phyloP scores from a whole-genome alignment of 192 early-diverging fungal species.

The Neocallimastix lanati region DNA sequence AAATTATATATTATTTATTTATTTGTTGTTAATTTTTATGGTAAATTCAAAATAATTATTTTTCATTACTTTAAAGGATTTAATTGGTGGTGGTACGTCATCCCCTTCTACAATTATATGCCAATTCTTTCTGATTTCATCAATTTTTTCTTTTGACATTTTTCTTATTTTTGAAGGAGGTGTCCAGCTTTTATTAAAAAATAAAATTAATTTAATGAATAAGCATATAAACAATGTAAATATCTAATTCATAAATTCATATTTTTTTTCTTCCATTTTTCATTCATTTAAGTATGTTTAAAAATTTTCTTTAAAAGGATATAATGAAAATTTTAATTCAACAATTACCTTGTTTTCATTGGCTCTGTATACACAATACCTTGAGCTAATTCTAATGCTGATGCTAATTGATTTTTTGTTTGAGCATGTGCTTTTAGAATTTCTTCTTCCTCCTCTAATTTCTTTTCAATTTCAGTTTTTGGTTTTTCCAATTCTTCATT shows the following conservation, averaged over 20 bases:
- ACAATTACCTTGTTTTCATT: slow-evolving; percentile 47
- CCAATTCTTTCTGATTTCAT: slow-evolving; percentile 52
- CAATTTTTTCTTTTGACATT: slow-evolving; percentile 22
- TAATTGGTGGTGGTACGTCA: slow-evolving; percentile 65
- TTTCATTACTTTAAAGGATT: slow-evolving; percentile 36
- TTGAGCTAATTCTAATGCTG: slow-evolving; percentile 69
- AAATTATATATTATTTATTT: too few species aligned
- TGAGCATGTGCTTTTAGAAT: slow-evolving; percentile 63
- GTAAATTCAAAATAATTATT: too few species aligned
- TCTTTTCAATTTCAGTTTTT: slow-evolving; percentile 64
- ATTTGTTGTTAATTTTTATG: too few species aligned
- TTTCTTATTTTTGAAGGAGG: slow-evolving; percentile 55
- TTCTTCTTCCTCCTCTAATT: slow-evolving; percentile 61
- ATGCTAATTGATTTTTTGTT: slow-evolving; percentile 55
- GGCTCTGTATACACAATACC: slow-evolving; percentile 73
- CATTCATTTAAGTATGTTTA: too few species aligned
- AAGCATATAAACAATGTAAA: too few species aligned
- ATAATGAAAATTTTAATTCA: neutral
- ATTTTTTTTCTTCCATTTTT: too few species aligned
- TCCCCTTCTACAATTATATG: slow-evolving; percentile 84
- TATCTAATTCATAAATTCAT: too few species aligned
- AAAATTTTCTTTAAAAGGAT: too few species aligned
- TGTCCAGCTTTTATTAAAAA: too few species aligned
- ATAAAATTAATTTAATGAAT: too few species aligned
- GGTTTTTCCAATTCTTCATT: neutral